A percentile compares a stretch with the other conserved stretches of the same genome.
phyloP scores from a whole-genome alignment of 176 grass and related monocot species.

The Oryza meyeriana region DNA sequence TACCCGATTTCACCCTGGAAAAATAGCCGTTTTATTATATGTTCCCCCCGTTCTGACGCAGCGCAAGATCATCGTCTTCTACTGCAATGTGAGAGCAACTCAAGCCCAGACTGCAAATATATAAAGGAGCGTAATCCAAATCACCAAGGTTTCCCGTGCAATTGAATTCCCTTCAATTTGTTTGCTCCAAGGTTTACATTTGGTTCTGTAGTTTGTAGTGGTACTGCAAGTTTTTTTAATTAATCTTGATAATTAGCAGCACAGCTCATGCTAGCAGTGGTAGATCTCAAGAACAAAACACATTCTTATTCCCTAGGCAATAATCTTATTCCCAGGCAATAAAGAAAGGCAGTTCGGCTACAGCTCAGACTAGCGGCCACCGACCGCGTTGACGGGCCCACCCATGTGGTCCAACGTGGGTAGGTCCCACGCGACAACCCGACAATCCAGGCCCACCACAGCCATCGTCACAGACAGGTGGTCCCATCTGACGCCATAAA shows the following conservation, averaged over 20 bases:
- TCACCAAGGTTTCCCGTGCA: too few relatives aligned
- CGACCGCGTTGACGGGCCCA: neutral
- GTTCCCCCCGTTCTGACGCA: too few relatives aligned
- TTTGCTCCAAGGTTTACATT: neutral
- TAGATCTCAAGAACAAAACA: neutral
- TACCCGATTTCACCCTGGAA: neutral
- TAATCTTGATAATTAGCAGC: neutral
- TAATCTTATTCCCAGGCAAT: too few relatives aligned
- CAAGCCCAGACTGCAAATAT: too few relatives aligned
- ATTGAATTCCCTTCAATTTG: too few relatives aligned
- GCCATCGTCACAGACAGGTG: slow-evolving; percentile 12
- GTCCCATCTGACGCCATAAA: neutral
- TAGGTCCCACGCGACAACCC: slow-evolving; percentile 17
- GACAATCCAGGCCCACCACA: neutral
- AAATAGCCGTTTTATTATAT: neutral
- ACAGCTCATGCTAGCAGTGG: too few relatives aligned
- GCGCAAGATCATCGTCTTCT: neutral
- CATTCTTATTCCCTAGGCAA: neutral
- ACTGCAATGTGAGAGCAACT: neutral
- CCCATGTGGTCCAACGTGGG: slow-evolving; percentile 52
- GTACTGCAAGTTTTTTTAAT: neutral
- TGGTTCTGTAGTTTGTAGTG: neutral
- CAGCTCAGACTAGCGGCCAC: slow-evolving; percentile 25
- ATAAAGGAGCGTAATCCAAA: neutral
- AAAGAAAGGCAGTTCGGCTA: slow-evolving; percentile 1